A percentile compares a stretch with the other conserved stretches of the same genome.
These are phyloP conservation scores for Gamarada debralockiae DNA, from an alignment of 495 filamentous ascomycete species.

Conservation along the genomic window DNA sequence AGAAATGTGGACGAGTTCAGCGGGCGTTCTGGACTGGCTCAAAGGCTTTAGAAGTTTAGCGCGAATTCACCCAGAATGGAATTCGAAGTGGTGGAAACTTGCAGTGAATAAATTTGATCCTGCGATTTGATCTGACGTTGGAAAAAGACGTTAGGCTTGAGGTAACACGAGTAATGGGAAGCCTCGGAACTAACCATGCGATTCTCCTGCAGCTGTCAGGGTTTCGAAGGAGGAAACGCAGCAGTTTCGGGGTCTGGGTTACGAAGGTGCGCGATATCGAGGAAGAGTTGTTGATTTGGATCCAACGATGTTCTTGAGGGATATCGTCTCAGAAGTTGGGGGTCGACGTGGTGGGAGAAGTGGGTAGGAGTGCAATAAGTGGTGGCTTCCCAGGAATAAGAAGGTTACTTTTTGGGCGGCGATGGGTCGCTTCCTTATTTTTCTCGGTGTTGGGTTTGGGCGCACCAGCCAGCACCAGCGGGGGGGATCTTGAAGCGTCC, in stretches of 20 bases:
- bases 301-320: too few relatives aligned
- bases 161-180: not conserved
- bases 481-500: not conserved
- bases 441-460: not conserved
- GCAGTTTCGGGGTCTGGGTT: too few relatives aligned
- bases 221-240: not conserved
- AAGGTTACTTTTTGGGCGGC: too few relatives aligned
- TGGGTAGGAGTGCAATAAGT: not conserved
- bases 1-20: too few relatives aligned
- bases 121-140: not conserved
- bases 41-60: too few relatives aligned
- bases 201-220: not conserved
- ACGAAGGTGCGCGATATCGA: too few relatives aligned
- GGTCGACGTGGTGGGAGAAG: not conserved
- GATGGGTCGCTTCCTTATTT: too few relatives aligned
- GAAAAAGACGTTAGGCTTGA: not conserved
- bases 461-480: not conserved
- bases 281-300: too few relatives aligned
- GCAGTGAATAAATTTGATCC: not conserved
- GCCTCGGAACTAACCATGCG: slow-evolving; percentile 1
- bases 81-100: not conserved
- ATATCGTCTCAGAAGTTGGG: not conserved
- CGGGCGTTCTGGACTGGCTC: too few relatives aligned
- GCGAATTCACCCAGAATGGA: too few relatives aligned
- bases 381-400: too few relatives aligned